Conservation (phyloP, 2,329 filamentous ascomycete species). For the Mollisiaceae sp. region DNA sequence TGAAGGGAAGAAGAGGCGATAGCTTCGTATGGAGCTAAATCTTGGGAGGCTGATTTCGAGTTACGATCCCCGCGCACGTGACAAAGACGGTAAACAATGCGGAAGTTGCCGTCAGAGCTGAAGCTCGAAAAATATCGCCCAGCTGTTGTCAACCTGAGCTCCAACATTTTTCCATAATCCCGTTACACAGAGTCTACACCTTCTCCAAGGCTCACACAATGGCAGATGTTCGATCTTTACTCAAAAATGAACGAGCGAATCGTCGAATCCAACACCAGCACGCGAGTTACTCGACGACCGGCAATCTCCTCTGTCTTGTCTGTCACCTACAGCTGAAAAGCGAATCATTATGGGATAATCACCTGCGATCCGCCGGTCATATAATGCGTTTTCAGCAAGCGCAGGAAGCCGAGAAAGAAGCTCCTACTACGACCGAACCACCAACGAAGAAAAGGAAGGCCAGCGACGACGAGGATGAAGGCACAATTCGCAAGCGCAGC, state of each 20-base stretch:
- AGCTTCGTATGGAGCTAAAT: conserved; percentile 3
- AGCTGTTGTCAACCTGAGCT: no score
- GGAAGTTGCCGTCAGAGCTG: no score
- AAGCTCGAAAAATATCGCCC: no score
- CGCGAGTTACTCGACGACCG: conserved; percentile 69
- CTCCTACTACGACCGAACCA: conserved; percentile 12
- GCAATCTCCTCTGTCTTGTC: conserved; percentile 69
- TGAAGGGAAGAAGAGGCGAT: conserved; percentile 18
- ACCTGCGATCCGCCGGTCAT: conserved; percentile 56
- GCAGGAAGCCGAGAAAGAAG: conserved; percentile 22
- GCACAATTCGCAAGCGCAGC: conserved; percentile 50
- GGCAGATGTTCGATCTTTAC: conserved; percentile 79
- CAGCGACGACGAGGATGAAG: conserved; percentile 44
- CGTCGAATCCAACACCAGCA: conserved; percentile 74
- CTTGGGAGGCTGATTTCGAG: background rate
- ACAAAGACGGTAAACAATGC: no score
- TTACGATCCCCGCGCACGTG: background rate
- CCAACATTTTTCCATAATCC: background rate
- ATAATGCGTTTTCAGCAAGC: conserved; percentile 45
- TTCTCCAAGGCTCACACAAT: conserved; percentile 50
- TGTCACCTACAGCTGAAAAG: conserved; percentile 69
- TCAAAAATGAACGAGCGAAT: conserved; percentile 77
- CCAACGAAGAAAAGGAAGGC: conserved; percentile 57
- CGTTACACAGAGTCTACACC: background rate
- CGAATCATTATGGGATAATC: conserved; percentile 70